These are phyloP conservation scores for Gaeumannomyces sp. DNA, from an alignment of 2,329 filamentous ascomycete species.

Conservation along the genomic window DNA sequence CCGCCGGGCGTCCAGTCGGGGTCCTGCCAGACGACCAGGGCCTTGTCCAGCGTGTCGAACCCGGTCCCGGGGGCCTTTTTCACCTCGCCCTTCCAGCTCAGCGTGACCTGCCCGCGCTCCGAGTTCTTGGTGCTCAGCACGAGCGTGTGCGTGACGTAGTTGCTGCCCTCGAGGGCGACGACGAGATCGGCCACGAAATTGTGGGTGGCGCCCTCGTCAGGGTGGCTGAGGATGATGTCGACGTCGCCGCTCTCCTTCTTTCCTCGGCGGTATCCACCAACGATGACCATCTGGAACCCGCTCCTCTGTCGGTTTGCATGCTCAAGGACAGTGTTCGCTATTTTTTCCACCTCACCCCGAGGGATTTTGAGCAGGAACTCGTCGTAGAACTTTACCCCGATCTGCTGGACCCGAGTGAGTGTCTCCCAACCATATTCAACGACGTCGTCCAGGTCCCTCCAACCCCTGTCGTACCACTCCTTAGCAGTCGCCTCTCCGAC, in stretches of 20 bases:
- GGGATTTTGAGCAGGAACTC: slow-evolving; percentile 71
- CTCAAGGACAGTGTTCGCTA: slow-evolving; percentile 54
- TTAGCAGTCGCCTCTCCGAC: slow-evolving; percentile 76
- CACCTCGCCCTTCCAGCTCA: slow-evolving; percentile 44
- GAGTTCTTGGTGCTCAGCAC: slow-evolving; percentile 63
- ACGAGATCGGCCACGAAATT: slow-evolving; percentile 71
- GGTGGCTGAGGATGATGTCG: slow-evolving; percentile 78
- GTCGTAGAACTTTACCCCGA: slow-evolving; percentile 89
- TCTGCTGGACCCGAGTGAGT: slow-evolving; percentile 78
- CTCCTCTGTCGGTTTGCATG: slow-evolving; percentile 60
- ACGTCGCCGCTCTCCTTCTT: slow-evolving; percentile 73
- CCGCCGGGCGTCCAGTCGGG: slow-evolving; percentile 30
- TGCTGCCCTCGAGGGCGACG: slow-evolving; percentile 57
- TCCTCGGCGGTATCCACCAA: slow-evolving; percentile 76
- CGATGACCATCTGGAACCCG: slow-evolving; percentile 54
- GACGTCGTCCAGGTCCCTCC: slow-evolving; percentile 80
- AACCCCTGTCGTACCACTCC: slow-evolving; percentile 74
- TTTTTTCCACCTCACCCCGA: slow-evolving; percentile 64
- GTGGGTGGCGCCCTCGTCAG: slow-evolving; percentile 59
- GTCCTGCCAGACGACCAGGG: slow-evolving; percentile 86
- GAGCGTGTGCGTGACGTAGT: slow-evolving; percentile 77
- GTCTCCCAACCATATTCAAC: slow-evolving; percentile 73
- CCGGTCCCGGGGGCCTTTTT: slow-evolving; percentile 42
- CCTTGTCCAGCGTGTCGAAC: slow-evolving; percentile 88
- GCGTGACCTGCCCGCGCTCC: slow-evolving; percentile 59